A percentile compares a stretch with the other conserved stretches of the same genome.
phyloP scores from a whole-genome alignment of 192 early-diverging fungal genomes.

The Entomortierella parvispora region DNA sequence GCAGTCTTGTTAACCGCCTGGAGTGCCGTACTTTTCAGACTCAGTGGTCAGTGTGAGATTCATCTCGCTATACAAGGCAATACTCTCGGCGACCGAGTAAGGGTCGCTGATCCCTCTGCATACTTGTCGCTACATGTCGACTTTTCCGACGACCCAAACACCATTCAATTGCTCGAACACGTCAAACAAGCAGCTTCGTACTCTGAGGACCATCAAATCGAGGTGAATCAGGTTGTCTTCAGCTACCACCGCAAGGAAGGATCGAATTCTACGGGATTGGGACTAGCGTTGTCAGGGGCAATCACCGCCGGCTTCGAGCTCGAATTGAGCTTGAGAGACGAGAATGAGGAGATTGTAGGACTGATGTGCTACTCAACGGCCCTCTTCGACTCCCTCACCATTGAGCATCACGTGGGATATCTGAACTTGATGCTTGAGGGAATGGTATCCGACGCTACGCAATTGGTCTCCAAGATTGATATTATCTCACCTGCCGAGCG shows the following conservation, averaged over 20 bases:
- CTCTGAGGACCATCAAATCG: background rate
- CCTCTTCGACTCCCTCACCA: constrained; percentile 10
- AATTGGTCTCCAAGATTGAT: constrained; percentile 6
- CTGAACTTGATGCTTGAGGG: constrained; percentile 1
- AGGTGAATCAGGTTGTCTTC: constrained; percentile 2
- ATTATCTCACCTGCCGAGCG: constrained; percentile 17
- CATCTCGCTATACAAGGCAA: constrained; percentile 1
- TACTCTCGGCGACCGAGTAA: too few species aligned
- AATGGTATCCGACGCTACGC: constrained; percentile 9
- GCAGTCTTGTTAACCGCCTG: constrained; percentile 5
- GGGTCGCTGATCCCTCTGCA: background rate
- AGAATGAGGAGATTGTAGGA: constrained; percentile 1
- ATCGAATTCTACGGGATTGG: background rate
- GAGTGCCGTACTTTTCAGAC: constrained; percentile 9
- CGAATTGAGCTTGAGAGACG: constrained; percentile 8
- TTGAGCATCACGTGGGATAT: constrained; percentile 17
- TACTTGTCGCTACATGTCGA: constrained; percentile 2
- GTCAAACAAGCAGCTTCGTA: constrained; percentile 2
- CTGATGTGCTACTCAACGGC: constrained; percentile 2
- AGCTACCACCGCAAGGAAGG: background rate
- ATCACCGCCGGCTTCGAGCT: background rate
- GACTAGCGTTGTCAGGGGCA: too few species aligned
- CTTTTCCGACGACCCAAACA: constrained; percentile 9
- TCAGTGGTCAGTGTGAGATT: constrained; percentile 6
- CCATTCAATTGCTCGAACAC: constrained; percentile 12